Conservation (phyloP, 2,329 filamentous ascomycete genomes). For the Colletotrichum tofieldiae region DNA sequence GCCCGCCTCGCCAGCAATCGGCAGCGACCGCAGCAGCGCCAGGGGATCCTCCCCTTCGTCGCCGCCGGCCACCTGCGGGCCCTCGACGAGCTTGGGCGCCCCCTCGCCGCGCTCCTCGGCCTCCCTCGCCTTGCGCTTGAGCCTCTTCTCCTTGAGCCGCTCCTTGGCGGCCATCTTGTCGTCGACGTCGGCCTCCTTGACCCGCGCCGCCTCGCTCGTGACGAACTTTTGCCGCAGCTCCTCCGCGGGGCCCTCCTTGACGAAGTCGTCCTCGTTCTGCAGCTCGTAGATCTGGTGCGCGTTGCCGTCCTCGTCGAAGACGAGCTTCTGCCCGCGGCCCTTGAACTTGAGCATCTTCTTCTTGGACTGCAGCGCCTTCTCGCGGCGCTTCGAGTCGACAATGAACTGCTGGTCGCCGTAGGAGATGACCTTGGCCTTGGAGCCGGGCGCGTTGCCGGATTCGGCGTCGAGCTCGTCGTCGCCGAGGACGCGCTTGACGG, state of each 20-base stretch:
- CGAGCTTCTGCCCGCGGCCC: constrained; percentile 85
- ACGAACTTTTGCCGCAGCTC: constrained; percentile 85
- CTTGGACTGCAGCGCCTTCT: constrained; percentile 95
- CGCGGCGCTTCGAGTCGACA: constrained; percentile 94
- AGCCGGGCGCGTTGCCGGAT: constrained; percentile 56
- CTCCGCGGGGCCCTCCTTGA: constrained; percentile 80
- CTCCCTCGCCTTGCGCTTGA: constrained; percentile 80
- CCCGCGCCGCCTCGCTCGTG: constrained; percentile 79
- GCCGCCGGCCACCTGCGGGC: constrained; percentile 48
- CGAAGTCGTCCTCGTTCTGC: constrained; percentile 87
- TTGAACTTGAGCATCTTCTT: constrained; percentile 94
- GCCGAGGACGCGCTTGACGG: constrained; percentile 89
- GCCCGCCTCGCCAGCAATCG: constrained; percentile 59
- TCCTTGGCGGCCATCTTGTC: constrained; percentile 90
- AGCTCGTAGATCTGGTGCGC: constrained; percentile 91
- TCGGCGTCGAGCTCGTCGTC: constrained; percentile 75
- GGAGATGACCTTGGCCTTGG: constrained; percentile 72
- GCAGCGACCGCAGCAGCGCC: constrained; percentile 71
- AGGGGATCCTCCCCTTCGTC: constrained; percentile 67
- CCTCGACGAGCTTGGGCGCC: constrained; percentile 10
- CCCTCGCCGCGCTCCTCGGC: constrained; percentile 63
- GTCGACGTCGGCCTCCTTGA: constrained; percentile 81
- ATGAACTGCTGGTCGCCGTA: constrained; percentile 82
- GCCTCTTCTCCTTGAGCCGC: constrained; percentile 82
- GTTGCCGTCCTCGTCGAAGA: constrained; percentile 94